Evolutionary conservation across 768 basidiomycete species (phyloP).

Genomic region (Gloeopeniophorella convolvens): DNA sequence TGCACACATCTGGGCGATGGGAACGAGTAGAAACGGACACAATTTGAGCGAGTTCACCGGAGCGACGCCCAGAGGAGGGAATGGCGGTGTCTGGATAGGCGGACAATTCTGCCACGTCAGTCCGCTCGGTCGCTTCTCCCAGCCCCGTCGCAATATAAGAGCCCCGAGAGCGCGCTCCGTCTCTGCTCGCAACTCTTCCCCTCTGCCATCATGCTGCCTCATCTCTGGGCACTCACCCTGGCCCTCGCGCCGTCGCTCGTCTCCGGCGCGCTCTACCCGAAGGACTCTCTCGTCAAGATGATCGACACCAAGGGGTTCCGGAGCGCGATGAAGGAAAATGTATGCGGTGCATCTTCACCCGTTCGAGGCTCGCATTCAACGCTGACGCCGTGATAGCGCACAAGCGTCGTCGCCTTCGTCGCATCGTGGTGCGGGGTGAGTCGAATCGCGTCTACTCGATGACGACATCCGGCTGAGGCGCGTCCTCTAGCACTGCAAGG

Average conservation of each 20-base stretch:
- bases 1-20: no score
- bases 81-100: no score
- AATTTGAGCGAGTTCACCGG: no score
- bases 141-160: no score
- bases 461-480: not conserved
- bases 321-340: conserved; percentile 68
- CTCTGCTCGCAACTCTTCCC: no score
- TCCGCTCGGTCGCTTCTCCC: no score
- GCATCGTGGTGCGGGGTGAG: conserved; percentile 93
- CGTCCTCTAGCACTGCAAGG: conserved; percentile 66
- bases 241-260: conserved; percentile 41
- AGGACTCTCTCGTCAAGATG: conserved; percentile 54
- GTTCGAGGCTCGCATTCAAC: not conserved
- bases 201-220: conserved; percentile 26
- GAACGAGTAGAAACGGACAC: no score
- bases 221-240: conserved; percentile 32
- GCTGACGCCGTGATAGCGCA: conserved; percentile 39
- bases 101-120: no score
- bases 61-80: no score
- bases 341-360: conserved; percentile 33
- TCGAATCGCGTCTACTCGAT: conserved; percentile 3
- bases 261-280: conserved; percentile 42
- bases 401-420: conserved; percentile 80
- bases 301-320: conserved; percentile 65
- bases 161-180: no score